Evolutionary conservation across 2,329 filamentous ascomycete species (phyloP).

Genomic region (Penicillium sumatraense): DNA sequence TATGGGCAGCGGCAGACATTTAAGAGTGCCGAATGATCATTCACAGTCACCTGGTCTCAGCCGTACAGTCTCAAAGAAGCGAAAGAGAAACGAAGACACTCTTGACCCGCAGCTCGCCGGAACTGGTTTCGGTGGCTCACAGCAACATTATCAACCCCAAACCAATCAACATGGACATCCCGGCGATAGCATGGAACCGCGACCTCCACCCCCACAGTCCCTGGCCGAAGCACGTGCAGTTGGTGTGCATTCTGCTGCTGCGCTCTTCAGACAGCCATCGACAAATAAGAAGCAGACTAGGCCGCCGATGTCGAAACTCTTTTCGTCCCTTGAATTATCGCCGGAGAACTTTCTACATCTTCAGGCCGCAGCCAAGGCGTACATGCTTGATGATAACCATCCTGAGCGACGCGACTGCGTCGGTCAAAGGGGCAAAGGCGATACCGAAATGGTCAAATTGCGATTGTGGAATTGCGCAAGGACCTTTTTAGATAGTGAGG

Average conservation of each 20-base stretch:
- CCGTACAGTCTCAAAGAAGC: slow-evolving; percentile 43
- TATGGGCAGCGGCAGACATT: slow-evolving; percentile 31
- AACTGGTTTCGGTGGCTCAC: slow-evolving; percentile 28
- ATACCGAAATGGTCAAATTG: slow-evolving; percentile 61
- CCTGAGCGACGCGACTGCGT: slow-evolving; percentile 62
- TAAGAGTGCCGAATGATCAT: slow-evolving; percentile 34
- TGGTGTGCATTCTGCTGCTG: slow-evolving; percentile 59
- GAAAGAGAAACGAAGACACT: slow-evolving; percentile 46
- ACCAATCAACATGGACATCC: slow-evolving; percentile 32
- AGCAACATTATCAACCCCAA: slow-evolving; percentile 33
- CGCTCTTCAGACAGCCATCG: slow-evolving; percentile 56
- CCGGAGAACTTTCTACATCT: slow-evolving; percentile 62
- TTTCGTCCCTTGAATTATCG: slow-evolving; percentile 59
- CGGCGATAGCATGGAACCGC: slow-evolving; percentile 41
- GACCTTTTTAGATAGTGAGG: slow-evolving; percentile 57
- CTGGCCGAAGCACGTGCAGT: slow-evolving; percentile 52
- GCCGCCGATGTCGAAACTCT: slow-evolving; percentile 63
- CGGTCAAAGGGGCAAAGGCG: slow-evolving; percentile 59
- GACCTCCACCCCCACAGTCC: slow-evolving; percentile 42
- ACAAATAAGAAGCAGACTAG: slow-evolving; percentile 61
- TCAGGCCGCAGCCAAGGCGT: slow-evolving; percentile 60
- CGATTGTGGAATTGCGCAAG: slow-evolving; percentile 61
- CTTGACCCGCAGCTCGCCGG: slow-evolving; percentile 42
- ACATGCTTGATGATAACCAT: slow-evolving; percentile 61
- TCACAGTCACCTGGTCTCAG: slow-evolving; percentile 36